Conservation (phyloP, 257 asterid species). For the Rhazya stricta region DNA sequence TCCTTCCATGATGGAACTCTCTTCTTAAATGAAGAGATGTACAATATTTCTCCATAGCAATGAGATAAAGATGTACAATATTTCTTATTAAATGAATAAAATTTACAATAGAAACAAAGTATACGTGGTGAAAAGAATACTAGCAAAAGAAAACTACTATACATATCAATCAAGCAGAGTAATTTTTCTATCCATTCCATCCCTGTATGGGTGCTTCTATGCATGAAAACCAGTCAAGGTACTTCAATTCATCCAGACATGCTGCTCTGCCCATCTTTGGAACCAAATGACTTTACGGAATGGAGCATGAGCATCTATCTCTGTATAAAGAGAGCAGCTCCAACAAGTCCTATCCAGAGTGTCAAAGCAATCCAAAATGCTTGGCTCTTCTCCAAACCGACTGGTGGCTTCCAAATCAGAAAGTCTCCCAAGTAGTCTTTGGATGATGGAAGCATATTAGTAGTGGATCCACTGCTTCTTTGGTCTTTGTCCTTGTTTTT, state of each 20-base stretch:
- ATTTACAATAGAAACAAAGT: not conserved
- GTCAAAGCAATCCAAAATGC: conserved; percentile 74
- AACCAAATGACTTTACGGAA: not conserved
- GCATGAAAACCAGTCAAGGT: not conserved
- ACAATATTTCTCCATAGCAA: not conserved
- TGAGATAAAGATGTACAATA: conserved; percentile 1
- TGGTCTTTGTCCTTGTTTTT: conserved; percentile 75
- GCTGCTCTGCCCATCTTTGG: not conserved
- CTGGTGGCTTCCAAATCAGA: conserved; percentile 76
- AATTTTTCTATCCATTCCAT: too few species aligned
- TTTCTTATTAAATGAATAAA: not conserved
- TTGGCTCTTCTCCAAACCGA: conserved; percentile 60
- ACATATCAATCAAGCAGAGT: not conserved
- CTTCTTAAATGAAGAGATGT: not conserved
- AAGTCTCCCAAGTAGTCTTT: conserved; percentile 72
- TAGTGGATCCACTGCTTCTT: conserved; percentile 52
- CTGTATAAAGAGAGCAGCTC: conserved; percentile 68
- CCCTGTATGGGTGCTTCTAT: not conserved
- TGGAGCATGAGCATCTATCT: conserved; percentile 25
- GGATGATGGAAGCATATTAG: conserved; percentile 63
- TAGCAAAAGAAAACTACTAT: not conserved
- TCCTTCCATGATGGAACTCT: too few species aligned
- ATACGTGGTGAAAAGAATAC: not conserved
- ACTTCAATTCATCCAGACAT: not conserved
- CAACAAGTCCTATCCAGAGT: conserved; percentile 82